phyloP scores from a whole-genome alignment of 805 yeast genomes.

The Yamadazyma insecticola region DNA sequence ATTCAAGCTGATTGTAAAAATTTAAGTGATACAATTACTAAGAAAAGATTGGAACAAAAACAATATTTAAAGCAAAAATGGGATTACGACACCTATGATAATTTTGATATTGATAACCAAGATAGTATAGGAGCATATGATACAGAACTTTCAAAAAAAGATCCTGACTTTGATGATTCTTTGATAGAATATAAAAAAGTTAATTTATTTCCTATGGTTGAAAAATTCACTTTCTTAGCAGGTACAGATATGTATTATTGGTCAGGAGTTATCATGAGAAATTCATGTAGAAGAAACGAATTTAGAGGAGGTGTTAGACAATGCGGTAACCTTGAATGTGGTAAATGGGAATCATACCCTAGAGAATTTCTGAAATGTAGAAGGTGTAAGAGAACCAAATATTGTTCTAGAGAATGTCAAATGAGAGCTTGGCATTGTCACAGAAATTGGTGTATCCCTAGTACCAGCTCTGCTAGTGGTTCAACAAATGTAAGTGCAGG shows the following conservation, averaged over 20 bases:
- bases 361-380: constrained; percentile 94
- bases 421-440: constrained; percentile 89
- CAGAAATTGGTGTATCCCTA: constrained; percentile 84
- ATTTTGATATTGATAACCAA: constrained; percentile 35
- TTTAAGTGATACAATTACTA: constrained; percentile 27
- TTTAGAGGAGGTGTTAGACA: constrained; percentile 84
- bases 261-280: constrained; percentile 98
- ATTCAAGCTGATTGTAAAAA: constrained; percentile 30
- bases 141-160: constrained; percentile 7
- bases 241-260: constrained; percentile 86
- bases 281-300: constrained; percentile 90
- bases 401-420: constrained; percentile 91
- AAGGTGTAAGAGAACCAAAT: constrained; percentile 90
- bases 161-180: constrained; percentile 36
- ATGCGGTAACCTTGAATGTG: constrained; percentile 91
- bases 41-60: constrained; percentile 29
- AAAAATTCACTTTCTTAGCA: constrained; percentile 71
- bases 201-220: constrained; percentile 87
- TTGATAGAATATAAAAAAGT: constrained; percentile 44
- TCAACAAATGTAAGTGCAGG: not conserved
- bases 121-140: constrained; percentile 2
- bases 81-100: constrained; percentile 36
- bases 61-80: constrained; percentile 28
- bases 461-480: constrained; percentile 27
- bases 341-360: constrained; percentile 88